Conservation (phyloP, 371 early-diverging fungal species). For the Mortierella sp. region DNA sequence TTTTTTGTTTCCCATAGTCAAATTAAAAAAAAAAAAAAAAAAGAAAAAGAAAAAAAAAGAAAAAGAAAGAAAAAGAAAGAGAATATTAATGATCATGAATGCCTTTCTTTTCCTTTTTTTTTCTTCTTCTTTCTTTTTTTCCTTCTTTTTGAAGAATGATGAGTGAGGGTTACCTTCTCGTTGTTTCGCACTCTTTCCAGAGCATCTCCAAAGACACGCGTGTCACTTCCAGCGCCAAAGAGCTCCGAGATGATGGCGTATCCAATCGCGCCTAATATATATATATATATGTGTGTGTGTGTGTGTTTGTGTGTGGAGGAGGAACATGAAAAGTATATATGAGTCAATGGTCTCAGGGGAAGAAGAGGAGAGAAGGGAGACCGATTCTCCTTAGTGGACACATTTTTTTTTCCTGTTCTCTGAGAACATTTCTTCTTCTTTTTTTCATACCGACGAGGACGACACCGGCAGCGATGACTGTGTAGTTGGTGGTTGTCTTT, state of each 20-base stretch:
- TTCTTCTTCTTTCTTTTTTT: neutral
- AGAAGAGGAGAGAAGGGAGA: too few species aligned
- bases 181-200: constrained; percentile 45
- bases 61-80: too few species aligned
- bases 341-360: neutral
- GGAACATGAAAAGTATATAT: neutral
- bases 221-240: constrained; percentile 51
- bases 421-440: too few species aligned
- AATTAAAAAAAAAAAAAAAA: too few species aligned
- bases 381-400: too few species aligned
- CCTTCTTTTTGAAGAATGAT: neutral
- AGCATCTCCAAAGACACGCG: constrained; percentile 50
- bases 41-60: too few species aligned
- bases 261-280: constrained; percentile 30
- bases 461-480: constrained; percentile 43
- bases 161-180: constrained; percentile 12
- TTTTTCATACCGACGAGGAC: constrained; percentile 36
- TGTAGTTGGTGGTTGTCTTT: constrained; percentile 46
- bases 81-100: too few species aligned
- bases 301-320: neutral
- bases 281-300: neutral
- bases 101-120: neutral
- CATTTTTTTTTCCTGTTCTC: too few species aligned
- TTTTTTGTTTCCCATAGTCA: too few species aligned
- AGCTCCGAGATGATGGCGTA: constrained; percentile 48